Conservation (phyloP, 345 rosid genomes). For the Hevea brasiliensis region DNA sequence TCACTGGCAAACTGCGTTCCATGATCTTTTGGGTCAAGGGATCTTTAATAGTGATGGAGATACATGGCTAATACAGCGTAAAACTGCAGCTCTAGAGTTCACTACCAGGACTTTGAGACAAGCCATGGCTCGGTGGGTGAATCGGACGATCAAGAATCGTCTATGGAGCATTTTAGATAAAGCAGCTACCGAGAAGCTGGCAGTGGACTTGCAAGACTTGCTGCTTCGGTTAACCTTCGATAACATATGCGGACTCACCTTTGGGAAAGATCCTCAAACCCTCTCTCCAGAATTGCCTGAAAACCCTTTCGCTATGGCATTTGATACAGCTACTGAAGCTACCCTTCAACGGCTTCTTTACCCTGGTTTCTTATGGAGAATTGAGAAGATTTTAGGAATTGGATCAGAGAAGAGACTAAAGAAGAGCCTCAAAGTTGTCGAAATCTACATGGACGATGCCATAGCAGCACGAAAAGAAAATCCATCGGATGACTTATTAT, state of each 20-base stretch:
- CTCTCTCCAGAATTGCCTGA: constrained; percentile 69
- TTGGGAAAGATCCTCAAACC: constrained; percentile 84
- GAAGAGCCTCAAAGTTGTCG: too few relatives aligned
- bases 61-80: constrained; percentile 91
- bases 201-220: constrained; percentile 81
- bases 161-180: constrained; percentile 69
- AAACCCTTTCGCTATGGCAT: constrained; percentile 69
- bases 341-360: constrained; percentile 75
- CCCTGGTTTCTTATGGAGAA: constrained; percentile 72
- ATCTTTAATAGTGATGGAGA: constrained; percentile 93
- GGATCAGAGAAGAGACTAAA: too few relatives aligned
- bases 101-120: constrained; percentile 80
- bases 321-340: constrained; percentile 84
- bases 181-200: constrained; percentile 39
- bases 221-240: constrained; percentile 83
- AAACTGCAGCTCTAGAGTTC: constrained; percentile 90
- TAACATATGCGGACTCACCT: constrained; percentile 85
- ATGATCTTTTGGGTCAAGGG: constrained; percentile 82
- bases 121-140: constrained; percentile 97
- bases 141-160: constrained; percentile 74
- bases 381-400: too few relatives aligned
- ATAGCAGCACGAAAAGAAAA: too few relatives aligned
- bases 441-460: too few relatives aligned
- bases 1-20: constrained; percentile 71
- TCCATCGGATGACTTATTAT: too few relatives aligned